phyloP scores from a whole-genome alignment of 495 filamentous ascomycete species.

The Clohesyomyces aquaticus region DNA sequence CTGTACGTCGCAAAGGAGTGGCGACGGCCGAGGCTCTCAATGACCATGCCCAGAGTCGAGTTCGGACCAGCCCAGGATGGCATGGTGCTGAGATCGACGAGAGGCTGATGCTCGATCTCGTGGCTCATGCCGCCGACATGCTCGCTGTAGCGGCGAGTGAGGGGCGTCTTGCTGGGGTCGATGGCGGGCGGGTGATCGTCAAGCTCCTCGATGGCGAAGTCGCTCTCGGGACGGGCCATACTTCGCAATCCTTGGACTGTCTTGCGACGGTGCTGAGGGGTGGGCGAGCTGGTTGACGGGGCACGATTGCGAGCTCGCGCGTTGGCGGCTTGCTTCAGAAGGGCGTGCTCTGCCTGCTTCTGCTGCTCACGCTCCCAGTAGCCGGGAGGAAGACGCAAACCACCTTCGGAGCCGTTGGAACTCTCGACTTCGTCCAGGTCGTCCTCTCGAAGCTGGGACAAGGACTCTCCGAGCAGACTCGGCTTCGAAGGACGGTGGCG shows the following conservation, averaged over 20 bases:
- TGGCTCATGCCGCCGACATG: slow-evolving; percentile 15
- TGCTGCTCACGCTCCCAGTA: slow-evolving; percentile 42
- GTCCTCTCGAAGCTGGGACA: slow-evolving; percentile 80
- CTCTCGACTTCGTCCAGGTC: slow-evolving; percentile 77
- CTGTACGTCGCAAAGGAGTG: slow-evolving; percentile 94
- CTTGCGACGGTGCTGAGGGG: slow-evolving; percentile 7
- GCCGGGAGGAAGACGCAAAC: slow-evolving; percentile 58
- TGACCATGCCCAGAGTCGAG: slow-evolving; percentile 57
- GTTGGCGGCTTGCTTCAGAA: slow-evolving; percentile 38
- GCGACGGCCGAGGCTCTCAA: slow-evolving; percentile 81
- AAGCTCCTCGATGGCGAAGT: slow-evolving; percentile 38
- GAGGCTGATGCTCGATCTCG: slow-evolving; percentile 7
- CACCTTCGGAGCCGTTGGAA: slow-evolving; percentile 66
- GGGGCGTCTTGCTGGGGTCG: neutral
- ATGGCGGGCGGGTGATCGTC: slow-evolving; percentile 22
- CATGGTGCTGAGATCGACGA: slow-evolving; percentile 50
- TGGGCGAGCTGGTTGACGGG: slow-evolving; percentile 27
- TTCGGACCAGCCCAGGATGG: slow-evolving; percentile 76
- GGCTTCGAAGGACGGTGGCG: slow-evolving; percentile 82
- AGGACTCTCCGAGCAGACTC: slow-evolving; percentile 79
- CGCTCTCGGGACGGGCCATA: slow-evolving; percentile 9
- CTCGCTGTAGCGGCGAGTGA: slow-evolving; percentile 36
- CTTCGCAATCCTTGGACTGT: slow-evolving; percentile 1
- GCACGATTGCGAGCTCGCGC: slow-evolving; percentile 32
- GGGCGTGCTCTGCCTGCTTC: slow-evolving; percentile 12